phyloP scores from a whole-genome alignment of 2,329 filamentous ascomycete species.

The Neonectria punicea region DNA sequence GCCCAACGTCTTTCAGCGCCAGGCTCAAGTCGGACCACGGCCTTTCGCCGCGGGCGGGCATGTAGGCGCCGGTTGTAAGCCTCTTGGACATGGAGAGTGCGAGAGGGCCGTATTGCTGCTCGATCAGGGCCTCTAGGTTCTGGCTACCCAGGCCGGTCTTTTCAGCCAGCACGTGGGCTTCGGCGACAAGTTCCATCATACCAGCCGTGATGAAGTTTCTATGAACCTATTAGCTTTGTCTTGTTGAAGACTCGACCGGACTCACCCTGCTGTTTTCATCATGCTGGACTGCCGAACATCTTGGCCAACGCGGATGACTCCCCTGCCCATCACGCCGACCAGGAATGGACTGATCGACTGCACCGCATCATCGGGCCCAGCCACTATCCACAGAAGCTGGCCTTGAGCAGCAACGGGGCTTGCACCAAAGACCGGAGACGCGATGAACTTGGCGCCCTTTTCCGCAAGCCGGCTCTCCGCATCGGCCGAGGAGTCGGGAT shows the following conservation, averaged over 20 bases:
- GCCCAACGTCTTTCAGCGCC: constrained; percentile 63
- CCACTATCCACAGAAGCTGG: constrained; percentile 57
- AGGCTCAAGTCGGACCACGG: constrained; percentile 61
- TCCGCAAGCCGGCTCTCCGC: constrained; percentile 43
- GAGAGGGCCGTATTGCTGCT: constrained; percentile 52
- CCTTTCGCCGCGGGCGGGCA: constrained; percentile 46
- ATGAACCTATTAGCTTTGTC: background rate
- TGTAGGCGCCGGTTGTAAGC: constrained; percentile 52
- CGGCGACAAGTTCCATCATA: constrained; percentile 60
- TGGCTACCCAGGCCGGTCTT: constrained; percentile 53
- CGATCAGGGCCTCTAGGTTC: constrained; percentile 55
- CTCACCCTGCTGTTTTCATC: constrained; percentile 59
- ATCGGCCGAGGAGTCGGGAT: constrained; percentile 53
- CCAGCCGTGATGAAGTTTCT: constrained; percentile 61
- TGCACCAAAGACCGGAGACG: constrained; percentile 62
- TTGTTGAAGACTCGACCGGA: accelerated
- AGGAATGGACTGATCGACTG: constrained; percentile 51
- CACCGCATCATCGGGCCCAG: constrained; percentile 52
- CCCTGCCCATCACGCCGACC: constrained; percentile 54
- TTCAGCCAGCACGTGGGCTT: constrained; percentile 61
- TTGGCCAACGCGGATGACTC: constrained; percentile 54
- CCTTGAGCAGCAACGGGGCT: constrained; percentile 59
- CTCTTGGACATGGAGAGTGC: constrained; percentile 51
- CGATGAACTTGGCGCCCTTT: constrained; percentile 51
- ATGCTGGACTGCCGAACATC: constrained; percentile 56